Conservation (phyloP, 2,329 filamentous ascomycete genomes). For the Pyrenochaeta sp. region DNA sequence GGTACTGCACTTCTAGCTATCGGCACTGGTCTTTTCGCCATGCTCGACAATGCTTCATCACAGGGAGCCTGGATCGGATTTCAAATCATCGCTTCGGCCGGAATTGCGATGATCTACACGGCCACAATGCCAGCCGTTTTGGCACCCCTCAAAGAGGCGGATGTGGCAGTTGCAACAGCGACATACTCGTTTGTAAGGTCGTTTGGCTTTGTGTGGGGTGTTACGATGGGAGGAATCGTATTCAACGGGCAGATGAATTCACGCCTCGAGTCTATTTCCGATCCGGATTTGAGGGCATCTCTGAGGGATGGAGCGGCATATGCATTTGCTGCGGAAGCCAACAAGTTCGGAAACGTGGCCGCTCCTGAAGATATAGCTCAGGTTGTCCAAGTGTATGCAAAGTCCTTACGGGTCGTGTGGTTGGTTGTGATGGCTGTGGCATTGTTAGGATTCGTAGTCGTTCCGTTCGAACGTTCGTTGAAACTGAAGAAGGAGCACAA, state of each 20-base stretch:
- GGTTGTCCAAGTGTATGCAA: conserved; percentile 7
- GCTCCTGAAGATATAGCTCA: not conserved
- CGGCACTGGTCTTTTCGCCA: conserved; percentile 13
- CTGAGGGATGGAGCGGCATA: not conserved
- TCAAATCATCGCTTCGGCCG: conserved; percentile 15
- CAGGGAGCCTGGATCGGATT: conserved; percentile 20
- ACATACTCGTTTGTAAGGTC: conserved; percentile 21
- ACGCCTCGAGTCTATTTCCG: not conserved
- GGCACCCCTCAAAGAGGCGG: conserved; percentile 14
- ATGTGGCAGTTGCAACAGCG: conserved; percentile 16
- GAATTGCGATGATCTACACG: conserved; percentile 7
- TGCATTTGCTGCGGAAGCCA: not conserved
- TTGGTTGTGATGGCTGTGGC: conserved; percentile 7
- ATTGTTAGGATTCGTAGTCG: conserved; percentile 6
- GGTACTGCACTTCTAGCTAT: conserved; percentile 11
- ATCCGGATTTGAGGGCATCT: not conserved
- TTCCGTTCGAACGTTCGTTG: conserved; percentile 2
- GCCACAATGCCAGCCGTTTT: conserved; percentile 16
- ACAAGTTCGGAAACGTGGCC: not conserved
- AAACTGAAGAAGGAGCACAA: conserved; percentile 9
- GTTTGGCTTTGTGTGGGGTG: conserved; percentile 31
- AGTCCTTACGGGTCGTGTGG: conserved; percentile 9
- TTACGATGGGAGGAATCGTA: conserved; percentile 19
- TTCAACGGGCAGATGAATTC: conserved; percentile 14
- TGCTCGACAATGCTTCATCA: conserved; percentile 8